Evolutionary conservation across 495 filamentous ascomycete genomes (phyloP).

Genomic region (Sporormia fimetaria): DNA sequence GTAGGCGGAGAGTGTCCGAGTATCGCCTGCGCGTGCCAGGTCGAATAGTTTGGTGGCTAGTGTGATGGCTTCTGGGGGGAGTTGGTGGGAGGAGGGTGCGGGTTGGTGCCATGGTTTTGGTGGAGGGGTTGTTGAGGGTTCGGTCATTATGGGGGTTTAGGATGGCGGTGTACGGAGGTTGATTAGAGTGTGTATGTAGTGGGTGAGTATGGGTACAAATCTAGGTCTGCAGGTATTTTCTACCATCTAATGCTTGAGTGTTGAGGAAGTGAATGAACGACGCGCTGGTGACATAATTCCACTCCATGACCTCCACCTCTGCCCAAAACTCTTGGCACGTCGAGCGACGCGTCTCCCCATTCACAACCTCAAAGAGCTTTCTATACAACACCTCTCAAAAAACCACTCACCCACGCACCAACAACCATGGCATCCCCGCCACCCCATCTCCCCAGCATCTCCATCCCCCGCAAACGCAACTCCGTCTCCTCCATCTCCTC

Average conservation of each 20-base stretch:
- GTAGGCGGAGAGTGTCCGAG: conserved; percentile 25
- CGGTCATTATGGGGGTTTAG: background rate
- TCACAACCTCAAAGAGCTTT: background rate
- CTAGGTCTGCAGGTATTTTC: no score
- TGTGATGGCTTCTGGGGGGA: conserved; percentile 34
- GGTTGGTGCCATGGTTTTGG: conserved; percentile 1
- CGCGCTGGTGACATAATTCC: no score
- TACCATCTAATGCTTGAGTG: no score
- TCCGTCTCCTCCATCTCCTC: conserved; percentile 36
- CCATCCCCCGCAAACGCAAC: conserved; percentile 48
- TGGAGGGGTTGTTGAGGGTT: background rate
- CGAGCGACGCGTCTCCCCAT: no score
- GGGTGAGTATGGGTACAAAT: no score
- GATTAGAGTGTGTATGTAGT: no score
- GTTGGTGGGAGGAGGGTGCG: conserved; percentile 7
- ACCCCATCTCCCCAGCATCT: conserved; percentile 43
- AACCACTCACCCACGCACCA: background rate
- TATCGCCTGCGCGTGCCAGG: conserved; percentile 30
- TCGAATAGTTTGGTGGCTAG: conserved; percentile 36
- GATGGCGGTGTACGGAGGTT: no score
- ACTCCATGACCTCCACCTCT: no score
- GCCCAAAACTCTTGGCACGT: no score
- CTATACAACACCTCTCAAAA: conserved; percentile 2
- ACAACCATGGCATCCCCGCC: conserved; percentile 52
- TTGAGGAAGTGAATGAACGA: no score